Conservation (phyloP, 2,329 filamentous ascomycete species). For the Ramularia endophylla region DNA sequence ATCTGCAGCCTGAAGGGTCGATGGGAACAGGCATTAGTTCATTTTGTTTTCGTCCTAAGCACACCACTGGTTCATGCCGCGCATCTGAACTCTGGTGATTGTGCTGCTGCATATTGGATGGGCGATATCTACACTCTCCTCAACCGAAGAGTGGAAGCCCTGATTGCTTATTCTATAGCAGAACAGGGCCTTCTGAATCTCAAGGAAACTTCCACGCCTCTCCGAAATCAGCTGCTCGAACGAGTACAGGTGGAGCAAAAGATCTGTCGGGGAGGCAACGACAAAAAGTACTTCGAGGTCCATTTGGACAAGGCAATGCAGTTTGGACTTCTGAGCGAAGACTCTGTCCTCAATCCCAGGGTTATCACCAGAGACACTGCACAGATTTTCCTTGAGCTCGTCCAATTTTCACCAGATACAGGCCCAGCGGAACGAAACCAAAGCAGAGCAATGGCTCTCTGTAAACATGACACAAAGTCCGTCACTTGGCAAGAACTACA, state of each 20-base stretch:
- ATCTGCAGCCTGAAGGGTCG: conserved; percentile 20
- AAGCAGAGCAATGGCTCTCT: conserved; percentile 7
- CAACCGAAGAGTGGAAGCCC: conserved; percentile 19
- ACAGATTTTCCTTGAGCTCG: conserved; percentile 4
- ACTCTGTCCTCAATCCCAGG: conserved; percentile 9
- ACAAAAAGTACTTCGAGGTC: conserved; percentile 6
- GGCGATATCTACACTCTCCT: conserved; percentile 20
- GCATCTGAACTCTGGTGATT: conserved; percentile 20
- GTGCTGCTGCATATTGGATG: conserved; percentile 24
- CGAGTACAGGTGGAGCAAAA: conserved; percentile 10
- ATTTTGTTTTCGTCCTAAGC: conserved; percentile 17
- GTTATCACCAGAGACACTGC: conserved; percentile 7
- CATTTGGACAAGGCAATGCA: conserved; percentile 4
- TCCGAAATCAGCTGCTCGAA: conserved; percentile 3
- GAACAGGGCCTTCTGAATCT: conserved; percentile 7
- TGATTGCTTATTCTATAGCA: conserved; percentile 21
- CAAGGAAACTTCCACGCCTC: conserved; percentile 1
- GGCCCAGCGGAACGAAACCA: conserved; percentile 1
- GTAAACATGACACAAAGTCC: neutral
- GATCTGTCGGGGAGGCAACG: conserved; percentile 5
- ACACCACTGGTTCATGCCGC: conserved; percentile 11
- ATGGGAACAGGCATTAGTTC: conserved; percentile 13
- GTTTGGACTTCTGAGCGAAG: neutral
- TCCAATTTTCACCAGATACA: neutral
- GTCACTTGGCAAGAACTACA: neutral